A percentile compares a stretch with the other conserved stretches of the same genome.
Evolutionary conservation across 805 yeast genomes (phyloP).

Genomic region (Sugiyamaella smithiae): DNA sequence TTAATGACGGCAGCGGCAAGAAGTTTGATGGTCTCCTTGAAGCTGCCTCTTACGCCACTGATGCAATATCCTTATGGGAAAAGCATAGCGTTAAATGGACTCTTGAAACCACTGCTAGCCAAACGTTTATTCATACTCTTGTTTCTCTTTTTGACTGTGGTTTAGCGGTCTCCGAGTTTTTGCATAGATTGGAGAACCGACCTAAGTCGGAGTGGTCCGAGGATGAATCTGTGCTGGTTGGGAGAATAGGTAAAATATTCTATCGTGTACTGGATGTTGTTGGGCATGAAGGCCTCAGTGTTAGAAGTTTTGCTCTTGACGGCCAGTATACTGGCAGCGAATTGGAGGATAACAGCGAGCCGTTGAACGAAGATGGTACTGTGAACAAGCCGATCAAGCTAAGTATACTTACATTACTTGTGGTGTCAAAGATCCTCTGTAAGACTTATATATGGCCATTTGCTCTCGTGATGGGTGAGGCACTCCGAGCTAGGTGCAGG

Average conservation of each 20-base stretch:
- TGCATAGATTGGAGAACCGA: slow-evolving; percentile 26
- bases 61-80: slow-evolving; percentile 38
- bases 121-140: slow-evolving; percentile 36
- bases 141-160: slow-evolving; percentile 38
- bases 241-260: slow-evolving; percentile 24
- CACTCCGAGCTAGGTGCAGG: slow-evolving; percentile 20
- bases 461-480: slow-evolving; percentile 27
- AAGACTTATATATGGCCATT: slow-evolving; percentile 28
- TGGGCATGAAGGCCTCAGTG: slow-evolving; percentile 20
- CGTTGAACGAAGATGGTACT: slow-evolving; percentile 12
- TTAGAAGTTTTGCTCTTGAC: not conserved
- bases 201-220: slow-evolving; percentile 19
- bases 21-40: slow-evolving; percentile 32
- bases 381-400: slow-evolving; percentile 14
- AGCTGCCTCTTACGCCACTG: slow-evolving; percentile 39
- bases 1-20: slow-evolving; percentile 10
- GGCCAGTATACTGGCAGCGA: slow-evolving; percentile 4
- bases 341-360: not conserved
- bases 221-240: slow-evolving; percentile 22
- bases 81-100: slow-evolving; percentile 35
- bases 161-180: slow-evolving; percentile 35
- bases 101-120: slow-evolving; percentile 30
- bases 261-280: slow-evolving; percentile 27
- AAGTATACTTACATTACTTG: slow-evolving; percentile 22
- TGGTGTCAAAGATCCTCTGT: slow-evolving; percentile 22